Evolutionary conservation across 164 flowering plant genomes (phyloP), one percentile per base, ranked within the genome.

Genomic region (Cinnamomum micranthum): DNA sequence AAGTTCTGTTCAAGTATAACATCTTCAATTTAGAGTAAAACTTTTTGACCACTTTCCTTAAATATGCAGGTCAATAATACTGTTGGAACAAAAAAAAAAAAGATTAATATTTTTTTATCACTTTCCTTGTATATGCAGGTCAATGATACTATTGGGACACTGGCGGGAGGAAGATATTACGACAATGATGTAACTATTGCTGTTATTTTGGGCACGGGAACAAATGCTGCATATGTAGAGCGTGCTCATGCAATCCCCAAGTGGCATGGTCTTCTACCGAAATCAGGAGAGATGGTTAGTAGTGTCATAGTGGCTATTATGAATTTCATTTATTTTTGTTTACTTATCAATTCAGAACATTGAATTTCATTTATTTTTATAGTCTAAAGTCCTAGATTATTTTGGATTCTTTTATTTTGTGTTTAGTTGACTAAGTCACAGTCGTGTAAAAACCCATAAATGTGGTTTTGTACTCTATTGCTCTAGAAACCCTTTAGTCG

Each of bases 151-250:
- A 87, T 95, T 77, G 99, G 99, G 79, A 92, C 99, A 63, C 80
- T 95, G 73, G 99, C 99, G 19, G 97, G 98, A 74, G 99, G 99
- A 4, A 80, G 92, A 84, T 95, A 90, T 81, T n/a, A 66, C 41
- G 74, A 87, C 68, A 79, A 68, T 23, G 91, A 95, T 84, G 99
- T 91, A 15, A 70, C 84, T 81, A 95, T 89, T 78, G 99, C 98
- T 79, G 96, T 95, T 52, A 95, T 95, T 20, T 82, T 95, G 80
- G 99, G 99, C 59, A 95, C 99, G 69, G 99, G 99, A 76, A 93
- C 99, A 73, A 95, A 95, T 89, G 99, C 99, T 72, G 99, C 99
- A 47, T 95, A 95, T 87, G 92, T 95, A 25, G 99, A 95, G 80
- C 88, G 93, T 47, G 98, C 95, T 20, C 79, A 87, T 76, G 97